Percentiles rank a stretch among this genome's conserved stretches.
phyloP scores from a whole-genome alignment of 345 rosid species.

The Rhizophora apiculata region DNA sequence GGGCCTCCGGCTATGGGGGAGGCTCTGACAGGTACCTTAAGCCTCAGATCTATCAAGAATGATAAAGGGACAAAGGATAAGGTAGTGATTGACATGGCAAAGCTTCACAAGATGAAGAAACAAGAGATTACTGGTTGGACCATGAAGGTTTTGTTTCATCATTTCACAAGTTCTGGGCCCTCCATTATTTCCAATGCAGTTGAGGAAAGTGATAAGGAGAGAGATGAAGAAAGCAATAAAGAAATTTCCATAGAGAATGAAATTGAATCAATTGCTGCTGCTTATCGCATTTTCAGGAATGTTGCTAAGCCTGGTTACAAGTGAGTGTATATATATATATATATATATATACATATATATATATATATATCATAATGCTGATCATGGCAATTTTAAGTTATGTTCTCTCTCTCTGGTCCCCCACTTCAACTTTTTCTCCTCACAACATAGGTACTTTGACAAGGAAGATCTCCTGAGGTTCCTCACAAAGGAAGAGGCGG shows the following conservation, averaged over 20 bases:
- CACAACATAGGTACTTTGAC: conserved; percentile 46
- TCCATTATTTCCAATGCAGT: conserved; percentile 56
- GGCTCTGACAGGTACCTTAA: conserved; percentile 41
- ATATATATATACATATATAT: conserved; percentile 5
- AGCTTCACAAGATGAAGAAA: conserved; percentile 59
- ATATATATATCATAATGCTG: background rate
- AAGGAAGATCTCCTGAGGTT: conserved; percentile 63
- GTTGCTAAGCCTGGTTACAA: conserved; percentile 38
- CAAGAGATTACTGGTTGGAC: conserved; percentile 78
- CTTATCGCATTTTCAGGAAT: conserved; percentile 51
- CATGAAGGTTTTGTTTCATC: conserved; percentile 66
- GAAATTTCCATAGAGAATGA: conserved; percentile 51
- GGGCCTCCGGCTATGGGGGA: conserved; percentile 58
- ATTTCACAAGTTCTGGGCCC: conserved; percentile 52
- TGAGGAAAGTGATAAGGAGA: conserved; percentile 28
- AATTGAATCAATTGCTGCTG: conserved; percentile 64
- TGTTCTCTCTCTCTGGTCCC: conserved; percentile 2
- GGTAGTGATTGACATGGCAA: conserved; percentile 56
- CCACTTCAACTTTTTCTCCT: conserved; percentile 11
- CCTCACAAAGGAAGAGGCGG: conserved; percentile 72
- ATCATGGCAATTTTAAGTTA: background rate
- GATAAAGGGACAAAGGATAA: conserved; percentile 39
- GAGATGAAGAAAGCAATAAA: conserved; percentile 25
- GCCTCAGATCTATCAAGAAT: conserved; percentile 37
- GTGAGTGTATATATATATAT: conserved; percentile 35